A percentile compares a stretch with the other conserved stretches of the same genome.
These are phyloP conservation scores for Cladosporium oxysporum DNA, from an alignment of 2,329 filamentous ascomycete genomes.

Conservation along the genomic window DNA sequence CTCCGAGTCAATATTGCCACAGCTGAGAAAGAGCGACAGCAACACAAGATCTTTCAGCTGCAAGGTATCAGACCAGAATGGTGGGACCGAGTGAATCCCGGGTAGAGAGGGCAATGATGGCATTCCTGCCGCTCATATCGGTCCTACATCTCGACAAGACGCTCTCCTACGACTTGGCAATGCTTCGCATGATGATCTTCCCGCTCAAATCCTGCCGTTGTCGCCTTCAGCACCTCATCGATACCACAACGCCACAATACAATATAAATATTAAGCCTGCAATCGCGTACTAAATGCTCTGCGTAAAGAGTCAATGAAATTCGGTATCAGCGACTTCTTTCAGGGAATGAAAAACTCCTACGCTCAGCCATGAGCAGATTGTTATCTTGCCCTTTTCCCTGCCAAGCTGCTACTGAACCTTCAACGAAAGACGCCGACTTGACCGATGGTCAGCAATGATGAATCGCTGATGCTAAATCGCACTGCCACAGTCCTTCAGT, in stretches of 20 bases:
- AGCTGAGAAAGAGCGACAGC: background rate
- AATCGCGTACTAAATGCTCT: background rate
- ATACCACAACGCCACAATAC: background rate
- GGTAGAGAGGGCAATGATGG: background rate
- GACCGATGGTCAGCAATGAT: background rate
- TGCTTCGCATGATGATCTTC: background rate
- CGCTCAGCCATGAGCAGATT: background rate
- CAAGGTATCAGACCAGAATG: background rate
- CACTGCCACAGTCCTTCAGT: background rate
- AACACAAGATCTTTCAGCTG: background rate
- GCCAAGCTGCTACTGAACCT: constrained; percentile 6
- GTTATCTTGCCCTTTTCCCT: background rate
- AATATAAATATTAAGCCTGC: background rate
- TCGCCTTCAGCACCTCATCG: background rate
- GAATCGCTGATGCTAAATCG: background rate
- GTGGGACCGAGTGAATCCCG: background rate
- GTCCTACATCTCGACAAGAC: background rate
- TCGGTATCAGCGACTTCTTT: background rate
- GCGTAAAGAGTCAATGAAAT: background rate
- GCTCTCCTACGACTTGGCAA: background rate
- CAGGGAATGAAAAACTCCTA: background rate
- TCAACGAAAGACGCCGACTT: background rate
- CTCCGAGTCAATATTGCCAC: background rate
- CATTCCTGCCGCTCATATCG: background rate
- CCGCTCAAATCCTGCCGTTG: background rate